Base-by-base conservation (phyloP, 306 rosid species). In the Vigna hirtella region DNA sequence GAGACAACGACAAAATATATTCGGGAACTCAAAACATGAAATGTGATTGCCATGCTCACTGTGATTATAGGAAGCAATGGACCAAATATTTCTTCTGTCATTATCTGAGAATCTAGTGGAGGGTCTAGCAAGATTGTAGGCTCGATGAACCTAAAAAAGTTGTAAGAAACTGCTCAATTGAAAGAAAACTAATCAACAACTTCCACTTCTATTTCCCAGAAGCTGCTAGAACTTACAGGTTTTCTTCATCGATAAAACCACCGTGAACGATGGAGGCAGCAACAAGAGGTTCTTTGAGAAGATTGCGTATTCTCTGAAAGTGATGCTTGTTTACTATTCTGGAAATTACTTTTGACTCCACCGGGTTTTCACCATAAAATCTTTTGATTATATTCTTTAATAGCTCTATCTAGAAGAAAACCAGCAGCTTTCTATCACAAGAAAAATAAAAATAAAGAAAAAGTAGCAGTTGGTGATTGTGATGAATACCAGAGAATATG, bases 1-100 rank as follows among this genome's bases (percentile, higher is more conserved):
- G 24, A 71, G 52, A 68, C 57, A 59, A 7, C 52, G 16, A 59
- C 62, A 30, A 3, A 32, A 34, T 16, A 65, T 72, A 45, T 65
- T 26, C 52, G 65, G 18, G 45, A 63, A 55, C 32, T 51, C 28
- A 55, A 15, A 64, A 56, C 62, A 70, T 32, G 9, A 57, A 70
- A 38, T 20, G 17, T 15, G 64, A 30, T 26, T 70, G 38, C 28
- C 51, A 56, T 45, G 78, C 91, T 92, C 83, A 95, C 98, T 13
- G 96, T 92, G 88, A 95, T 92, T 56, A 95, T 80, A 9, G 98
- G 98, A 68, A 95, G 94, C 68, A 95, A 24, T 1, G 98, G 98
- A 1, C 98, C 98, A 68, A 95, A 95, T 16, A 95, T 93, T 83
- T 95, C 98, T 85, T 93, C 98, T 10, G 73, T 84, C 97, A 92